These are phyloP conservation scores for Didymella glomerata DNA, from an alignment of 2,329 filamentous ascomycete genomes.

Conservation along the genomic window DNA sequence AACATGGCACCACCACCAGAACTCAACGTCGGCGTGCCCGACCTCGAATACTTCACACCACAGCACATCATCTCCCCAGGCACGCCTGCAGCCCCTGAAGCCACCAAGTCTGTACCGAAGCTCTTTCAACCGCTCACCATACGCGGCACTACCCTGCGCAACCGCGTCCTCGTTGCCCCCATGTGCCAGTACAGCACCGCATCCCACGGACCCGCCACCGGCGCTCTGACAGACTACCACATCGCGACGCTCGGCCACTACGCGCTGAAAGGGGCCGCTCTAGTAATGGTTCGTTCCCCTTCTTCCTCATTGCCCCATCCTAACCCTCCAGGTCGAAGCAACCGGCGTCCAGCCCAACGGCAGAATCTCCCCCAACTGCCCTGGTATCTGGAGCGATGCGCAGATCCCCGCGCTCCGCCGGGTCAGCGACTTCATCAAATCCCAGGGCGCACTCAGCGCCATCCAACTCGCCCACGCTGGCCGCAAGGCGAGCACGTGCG, in stretches of 20 bases:
- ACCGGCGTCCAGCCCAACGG: constrained; percentile 49
- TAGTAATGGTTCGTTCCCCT: constrained; percentile 36
- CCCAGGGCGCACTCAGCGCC: constrained; percentile 42
- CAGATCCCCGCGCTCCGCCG: constrained; percentile 47
- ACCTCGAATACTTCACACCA: constrained; percentile 57
- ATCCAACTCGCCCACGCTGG: constrained; percentile 51
- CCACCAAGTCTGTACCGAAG: constrained; percentile 32
- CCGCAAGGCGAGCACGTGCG: constrained; percentile 45
- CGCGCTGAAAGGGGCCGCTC: constrained; percentile 48
- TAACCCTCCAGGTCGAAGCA: constrained; percentile 38
- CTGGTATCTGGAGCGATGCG: constrained; percentile 49
- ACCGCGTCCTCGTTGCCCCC: constrained; percentile 51
- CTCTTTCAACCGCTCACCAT: constrained; percentile 51
- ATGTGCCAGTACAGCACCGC: constrained; percentile 52
- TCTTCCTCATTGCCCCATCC: no score
- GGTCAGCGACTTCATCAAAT: constrained; percentile 49
- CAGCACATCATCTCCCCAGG: constrained; percentile 55
- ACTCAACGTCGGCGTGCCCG: constrained; percentile 38
- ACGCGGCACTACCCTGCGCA: constrained; percentile 45
- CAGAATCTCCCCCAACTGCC: constrained; percentile 49
- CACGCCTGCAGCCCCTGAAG: constrained; percentile 29
- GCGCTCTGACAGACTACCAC: constrained; percentile 51
- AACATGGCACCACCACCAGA: constrained; percentile 32
- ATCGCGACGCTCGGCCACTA: constrained; percentile 51
- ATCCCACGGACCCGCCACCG: constrained; percentile 46